Conservation (phyloP, 495 filamentous ascomycete genomes). For the Parmelia sp. region DNA sequence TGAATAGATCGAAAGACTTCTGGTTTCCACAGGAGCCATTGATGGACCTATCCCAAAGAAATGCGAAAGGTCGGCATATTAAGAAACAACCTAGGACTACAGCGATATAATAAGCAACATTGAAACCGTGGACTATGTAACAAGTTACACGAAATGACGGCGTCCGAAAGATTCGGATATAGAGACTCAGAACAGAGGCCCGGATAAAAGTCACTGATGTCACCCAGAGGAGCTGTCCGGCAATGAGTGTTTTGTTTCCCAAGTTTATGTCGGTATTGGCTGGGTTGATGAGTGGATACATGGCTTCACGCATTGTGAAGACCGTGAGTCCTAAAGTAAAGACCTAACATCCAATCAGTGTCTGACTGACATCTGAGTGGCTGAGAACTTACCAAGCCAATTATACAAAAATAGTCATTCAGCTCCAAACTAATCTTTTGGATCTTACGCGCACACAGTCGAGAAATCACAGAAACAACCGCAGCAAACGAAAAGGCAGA, state of each 20-base stretch:
- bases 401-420: conserved; percentile 19
- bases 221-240: conserved; percentile 27
- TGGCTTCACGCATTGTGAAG: conserved; percentile 10
- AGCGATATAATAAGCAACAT: conserved; percentile 15
- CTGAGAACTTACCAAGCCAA: conserved; percentile 10
- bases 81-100: conserved; percentile 31
- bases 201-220: conserved; percentile 31
- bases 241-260: conserved; percentile 9
- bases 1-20: conserved; percentile 28
- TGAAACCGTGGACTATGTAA: conserved; percentile 24
- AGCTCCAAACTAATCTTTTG: conserved; percentile 11
- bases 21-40: conserved; percentile 30
- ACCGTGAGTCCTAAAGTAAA: conserved; percentile 11
- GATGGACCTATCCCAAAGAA: conserved; percentile 30
- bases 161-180: conserved; percentile 35
- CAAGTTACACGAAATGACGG: conserved; percentile 32
- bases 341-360: conserved; percentile 1
- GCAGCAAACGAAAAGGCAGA: conserved; percentile 15
- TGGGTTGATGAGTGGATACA: neutral
- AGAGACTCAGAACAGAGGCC: conserved; percentile 39
- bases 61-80: conserved; percentile 34
- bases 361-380: neutral
- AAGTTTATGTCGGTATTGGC: neutral
- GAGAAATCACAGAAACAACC: conserved; percentile 6
- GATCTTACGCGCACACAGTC: conserved; percentile 19